Base-by-base conservation (phyloP, 306 rosid genomes). In the Echinosophora koreensis region DNA sequence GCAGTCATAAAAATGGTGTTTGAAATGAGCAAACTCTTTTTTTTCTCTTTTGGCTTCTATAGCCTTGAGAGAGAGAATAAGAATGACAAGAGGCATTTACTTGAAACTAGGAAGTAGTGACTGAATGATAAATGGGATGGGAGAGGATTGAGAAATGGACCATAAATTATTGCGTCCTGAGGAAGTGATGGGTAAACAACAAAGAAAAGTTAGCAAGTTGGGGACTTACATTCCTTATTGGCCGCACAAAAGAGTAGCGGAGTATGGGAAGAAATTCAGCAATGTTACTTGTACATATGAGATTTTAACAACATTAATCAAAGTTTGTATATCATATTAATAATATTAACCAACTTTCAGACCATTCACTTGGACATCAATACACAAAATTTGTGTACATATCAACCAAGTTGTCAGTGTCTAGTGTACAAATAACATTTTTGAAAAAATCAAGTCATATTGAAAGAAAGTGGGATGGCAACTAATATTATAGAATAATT, bases 401-500 rank as follows among this genome's bases (percentile, higher is more conserved):
- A 22, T 22, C 22, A 22, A 22, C 1, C 22, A 22, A 22, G 22
- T 22, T 22, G 22, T 22, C 22, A 22, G 22, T 22, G 22, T 22
- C 22, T 22, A 22, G 22, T 22, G 22, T 22, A 22, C 22, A 22
- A 22, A 22, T 22, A 22, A 22, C 22, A 22, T 0, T 22, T 22
- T 22, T 22, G 22, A 22, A 79, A 78, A 78, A 66, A 12, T 66
- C 61, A 84, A 54, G 84, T 85, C 85, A 38, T 69, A 54, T 18
- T 17, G 77, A 66, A 46, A 83, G 77, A 65, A 80, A 66, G 78
- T 70, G 74, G 78, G 85, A 59, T 49, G 74, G 81, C 44, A 70
- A 83, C 81, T 66, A 77, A 82, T 66, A 69, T 69, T 80, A 68
- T 68, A 77, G 86, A 87, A 78, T 82, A 74, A 79, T 69, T 60